A percentile compares a stretch with the other conserved stretches of the same genome.
phyloP scores from a whole-genome alignment of 352 stramenopile genomes.

The Phytophthora citricola region DNA sequence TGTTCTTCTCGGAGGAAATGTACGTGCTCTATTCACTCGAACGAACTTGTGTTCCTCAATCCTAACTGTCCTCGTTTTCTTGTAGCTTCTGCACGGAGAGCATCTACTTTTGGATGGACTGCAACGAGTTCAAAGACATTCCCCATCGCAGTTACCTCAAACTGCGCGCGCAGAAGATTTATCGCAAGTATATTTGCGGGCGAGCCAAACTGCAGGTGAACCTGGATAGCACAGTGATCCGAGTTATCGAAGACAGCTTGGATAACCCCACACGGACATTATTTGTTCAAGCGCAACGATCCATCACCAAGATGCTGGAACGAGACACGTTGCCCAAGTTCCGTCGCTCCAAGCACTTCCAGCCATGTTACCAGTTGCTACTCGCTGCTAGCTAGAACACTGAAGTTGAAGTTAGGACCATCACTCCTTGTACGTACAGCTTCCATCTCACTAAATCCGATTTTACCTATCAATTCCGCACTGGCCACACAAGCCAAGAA shows the following conservation, averaged over 20 bases:
- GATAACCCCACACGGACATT: constrained; percentile 65
- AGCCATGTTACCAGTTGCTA: constrained; percentile 49
- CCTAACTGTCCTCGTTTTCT: constrained; percentile 8
- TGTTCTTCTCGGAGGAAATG: constrained; percentile 84
- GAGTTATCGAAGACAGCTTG: constrained; percentile 62
- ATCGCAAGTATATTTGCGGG: constrained; percentile 76
- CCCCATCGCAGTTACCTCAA: constrained; percentile 78
- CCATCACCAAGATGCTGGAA: constrained; percentile 83
- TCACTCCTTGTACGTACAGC: background rate
- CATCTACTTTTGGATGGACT: constrained; percentile 88
- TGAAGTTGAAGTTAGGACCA: constrained; percentile 7
- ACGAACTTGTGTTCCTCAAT: background rate
- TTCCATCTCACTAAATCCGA: constrained; percentile 11
- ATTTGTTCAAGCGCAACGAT: constrained; percentile 62
- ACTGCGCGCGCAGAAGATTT: constrained; percentile 81
- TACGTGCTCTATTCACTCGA: constrained; percentile 34
- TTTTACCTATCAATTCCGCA: background rate
- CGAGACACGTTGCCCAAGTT: constrained; percentile 81
- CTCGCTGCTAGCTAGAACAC: constrained; percentile 22
- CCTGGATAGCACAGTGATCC: constrained; percentile 58
- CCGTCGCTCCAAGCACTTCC: constrained; percentile 69
- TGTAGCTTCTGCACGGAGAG: constrained; percentile 78
- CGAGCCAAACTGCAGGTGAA: constrained; percentile 78
- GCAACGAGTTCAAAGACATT: constrained; percentile 85
- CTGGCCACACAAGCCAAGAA: constrained; percentile 4